Base-by-base conservation (phyloP, 208 protist species). In the Trypanosoma theileri region DNA sequence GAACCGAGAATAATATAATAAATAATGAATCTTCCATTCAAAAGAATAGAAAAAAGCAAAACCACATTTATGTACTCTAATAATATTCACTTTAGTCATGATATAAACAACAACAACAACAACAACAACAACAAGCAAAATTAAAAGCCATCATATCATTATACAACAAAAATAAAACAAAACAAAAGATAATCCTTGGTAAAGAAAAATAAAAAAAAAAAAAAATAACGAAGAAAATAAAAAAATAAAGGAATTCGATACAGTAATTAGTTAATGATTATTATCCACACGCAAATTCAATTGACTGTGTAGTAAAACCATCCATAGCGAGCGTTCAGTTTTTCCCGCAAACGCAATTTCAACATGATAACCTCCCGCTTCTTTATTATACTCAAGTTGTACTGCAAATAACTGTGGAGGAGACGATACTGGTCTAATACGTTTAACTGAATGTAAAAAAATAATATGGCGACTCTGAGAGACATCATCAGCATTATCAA, bases 381-480 rank as follows among this genome's bases (percentile, higher is more conserved):
- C 60, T 41, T 53, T 56, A 26, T 22, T n/a, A n/a, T 56, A 40
- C 22, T 66, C 50, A 31, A 66, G 45, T 22, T 57, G 16, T 40
- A 66, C 26, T 22, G 48, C 45, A 56, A 66, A 66, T 4, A 7
- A 41, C 24, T 66, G 60, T 41, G 42, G 50, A 22, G 46, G 48
- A 16, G 44, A 66, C 35, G 60, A 41, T 7, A 66, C 22, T 17
- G 60, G 60, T 6, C 19, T 55, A 14, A 66, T 14, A 26, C 60
- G 44, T 8, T 44, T 42, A 12, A 56, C 21, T 19, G 28, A 14
- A 13, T 54, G 13, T 14, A 66, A 46, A 6, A 28, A 46, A 41
- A 66, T 28, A 22, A 66, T 45, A 45, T 66, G 60, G 48, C 60
- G 60, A 22, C 45, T 66, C 19, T 66, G 44, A 26, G 48, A 66